Base-by-base conservation (phyloP, 495 filamentous ascomycete genomes). In the Aspergillus taichungensis region DNA sequence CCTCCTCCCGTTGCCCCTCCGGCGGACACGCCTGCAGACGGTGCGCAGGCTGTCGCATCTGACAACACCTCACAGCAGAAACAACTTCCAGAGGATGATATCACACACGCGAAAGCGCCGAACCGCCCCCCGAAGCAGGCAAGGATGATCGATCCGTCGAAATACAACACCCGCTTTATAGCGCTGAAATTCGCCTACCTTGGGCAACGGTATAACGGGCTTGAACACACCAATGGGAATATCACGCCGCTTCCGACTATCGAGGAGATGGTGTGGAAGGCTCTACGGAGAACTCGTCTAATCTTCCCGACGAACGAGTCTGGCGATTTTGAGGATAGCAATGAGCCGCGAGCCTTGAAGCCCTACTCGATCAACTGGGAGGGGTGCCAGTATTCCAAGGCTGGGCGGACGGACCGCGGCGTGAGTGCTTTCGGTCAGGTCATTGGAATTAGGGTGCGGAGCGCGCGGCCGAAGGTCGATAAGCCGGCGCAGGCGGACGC, bases 341-440 rank as follows among this genome's bases (percentile, higher is more conserved):
- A 34, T 13, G 55, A 39, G 37, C 58, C 57, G 13, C 50, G 60
- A 11, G 50, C 45, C 24, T 36, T 62, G 30, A 58, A 64, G 38
- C 64, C 68, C 8, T 66, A 62, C 45, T 63, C 72, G 37, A 66
- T 83, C 12, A 82, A 85, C 57, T 95, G 87, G 75, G 78, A 85
- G 30, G 80, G 80, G 0, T 86, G 75, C 56, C 83, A 94, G 38
- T 98, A 96, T 63, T 86, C 85, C 1, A 98, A 97, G 60, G 94
- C 91, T 55, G 92, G 92, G 1, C 72, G 92, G 43, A 98, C 92
- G 11, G 92, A 98, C 59, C 75, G 76, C 43, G 92, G 92, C 14
- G 92, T 98, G 28, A 95, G 88, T 67, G 88, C 92, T 6, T 98
- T 97, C 71, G 94, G 92, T 5, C 92, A 98, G 68, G 92, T 98